Evolutionary conservation across 352 stramenopile species (phyloP).

Genomic region (Phytopythium cucurbitacearum): DNA sequence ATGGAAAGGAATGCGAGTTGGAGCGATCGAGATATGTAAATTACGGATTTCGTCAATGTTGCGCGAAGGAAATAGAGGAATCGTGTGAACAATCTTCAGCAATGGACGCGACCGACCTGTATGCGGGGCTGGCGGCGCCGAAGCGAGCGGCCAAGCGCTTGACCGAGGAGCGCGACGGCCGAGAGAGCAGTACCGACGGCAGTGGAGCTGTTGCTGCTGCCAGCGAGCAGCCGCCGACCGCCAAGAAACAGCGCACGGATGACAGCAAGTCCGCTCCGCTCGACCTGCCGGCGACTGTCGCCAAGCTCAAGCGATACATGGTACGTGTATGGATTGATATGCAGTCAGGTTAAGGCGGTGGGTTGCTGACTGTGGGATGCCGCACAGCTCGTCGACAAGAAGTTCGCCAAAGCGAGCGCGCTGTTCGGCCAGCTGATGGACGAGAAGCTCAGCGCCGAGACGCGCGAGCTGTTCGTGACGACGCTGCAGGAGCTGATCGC

Average conservation of each 20-base stretch:
- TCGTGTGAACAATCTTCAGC: neutral
- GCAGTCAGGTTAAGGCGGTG: too few relatives aligned
- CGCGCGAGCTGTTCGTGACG: constrained; percentile 37
- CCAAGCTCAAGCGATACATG: constrained; percentile 68
- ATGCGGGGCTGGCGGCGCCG: constrained; percentile 45
- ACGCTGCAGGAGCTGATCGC: constrained; percentile 40
- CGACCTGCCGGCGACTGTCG: constrained; percentile 36
- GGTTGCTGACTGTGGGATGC: neutral
- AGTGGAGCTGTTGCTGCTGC: neutral
- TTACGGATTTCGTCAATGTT: too few relatives aligned
- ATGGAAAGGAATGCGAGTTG: too few relatives aligned
- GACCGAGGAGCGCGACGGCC: neutral
- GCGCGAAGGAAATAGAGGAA: too few relatives aligned
- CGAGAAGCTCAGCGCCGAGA: constrained; percentile 34
- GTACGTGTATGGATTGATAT: constrained; percentile 18
- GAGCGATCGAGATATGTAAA: too few relatives aligned
- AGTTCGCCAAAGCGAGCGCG: constrained; percentile 61
- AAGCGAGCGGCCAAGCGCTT: neutral
- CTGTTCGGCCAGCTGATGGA: constrained; percentile 49
- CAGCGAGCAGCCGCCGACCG: neutral
- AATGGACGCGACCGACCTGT: constrained; percentile 34
- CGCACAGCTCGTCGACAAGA: constrained; percentile 61
- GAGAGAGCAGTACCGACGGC: neutral
- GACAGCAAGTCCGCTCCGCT: constrained; percentile 15
- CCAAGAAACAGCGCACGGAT: constrained; percentile 23